Evolutionary conservation across 2,329 filamentous ascomycete species (phyloP).

Genomic region (Diplodia corticola): DNA sequence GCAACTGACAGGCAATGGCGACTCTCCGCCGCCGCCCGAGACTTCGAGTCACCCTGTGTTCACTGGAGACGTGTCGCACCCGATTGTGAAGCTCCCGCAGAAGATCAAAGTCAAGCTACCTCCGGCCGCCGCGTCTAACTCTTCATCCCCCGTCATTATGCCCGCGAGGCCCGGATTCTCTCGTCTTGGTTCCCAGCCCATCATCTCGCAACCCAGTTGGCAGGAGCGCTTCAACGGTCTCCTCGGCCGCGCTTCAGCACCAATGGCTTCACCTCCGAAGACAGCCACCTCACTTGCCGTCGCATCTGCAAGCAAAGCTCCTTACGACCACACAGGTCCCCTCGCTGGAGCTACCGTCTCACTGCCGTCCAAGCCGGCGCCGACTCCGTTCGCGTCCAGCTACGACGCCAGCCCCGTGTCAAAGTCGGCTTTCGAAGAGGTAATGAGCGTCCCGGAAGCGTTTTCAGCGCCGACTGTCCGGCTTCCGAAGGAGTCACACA

Average conservation of each 20-base stretch:
- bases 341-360: constrained; percentile 11
- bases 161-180: constrained; percentile 30
- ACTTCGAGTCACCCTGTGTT: constrained; percentile 73
- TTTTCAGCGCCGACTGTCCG: constrained; percentile 18
- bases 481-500: constrained; percentile 16
- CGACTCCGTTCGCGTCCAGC: not conserved
- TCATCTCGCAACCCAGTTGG: constrained; percentile 56
- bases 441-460: constrained; percentile 21
- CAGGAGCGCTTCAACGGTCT: constrained; percentile 82
- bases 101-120: constrained; percentile 81
- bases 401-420: not conserved
- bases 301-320: constrained; percentile 18
- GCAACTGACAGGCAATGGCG: constrained; percentile 11
- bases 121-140: constrained; percentile 52
- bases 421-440: constrained; percentile 19
- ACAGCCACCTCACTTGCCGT: not conserved
- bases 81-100: constrained; percentile 69
- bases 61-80: constrained; percentile 63
- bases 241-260: constrained; percentile 35
- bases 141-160: constrained; percentile 44
- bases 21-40: constrained; percentile 65
- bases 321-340: constrained; percentile 4
- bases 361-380: constrained; percentile 6
- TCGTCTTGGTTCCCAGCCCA: constrained; percentile 39
- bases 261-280: constrained; percentile 17